A percentile compares a stretch with the other conserved stretches of the same genome.
Evolutionary conservation across 352 stramenopile species (phyloP).

Genomic region (Phytophthora aleatoria): DNA sequence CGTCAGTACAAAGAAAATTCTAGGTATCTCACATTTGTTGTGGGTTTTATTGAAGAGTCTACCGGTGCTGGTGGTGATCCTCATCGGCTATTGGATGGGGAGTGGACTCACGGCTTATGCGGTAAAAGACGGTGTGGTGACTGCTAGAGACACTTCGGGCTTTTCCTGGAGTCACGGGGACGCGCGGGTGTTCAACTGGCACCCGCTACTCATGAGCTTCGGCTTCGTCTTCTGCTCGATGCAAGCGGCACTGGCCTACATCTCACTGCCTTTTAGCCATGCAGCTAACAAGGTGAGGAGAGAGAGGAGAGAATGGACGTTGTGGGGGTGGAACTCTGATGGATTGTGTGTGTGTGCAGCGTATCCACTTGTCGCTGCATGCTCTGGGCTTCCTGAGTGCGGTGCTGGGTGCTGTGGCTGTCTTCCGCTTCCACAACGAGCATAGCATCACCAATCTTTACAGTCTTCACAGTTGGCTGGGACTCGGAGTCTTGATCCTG

Average conservation of each 20-base stretch:
- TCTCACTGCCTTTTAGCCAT: constrained; percentile 68
- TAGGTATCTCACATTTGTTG: not conserved
- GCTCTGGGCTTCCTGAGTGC: constrained; percentile 64
- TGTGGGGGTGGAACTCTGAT: not conserved
- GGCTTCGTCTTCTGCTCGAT: constrained; percentile 83
- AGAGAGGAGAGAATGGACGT: not conserved
- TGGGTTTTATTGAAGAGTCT: constrained; percentile 41
- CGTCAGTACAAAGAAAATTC: constrained; percentile 2
- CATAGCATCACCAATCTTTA: constrained; percentile 87
- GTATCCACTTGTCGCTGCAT: constrained; percentile 79
- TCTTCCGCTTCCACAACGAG: constrained; percentile 90
- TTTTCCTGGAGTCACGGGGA: constrained; percentile 75
- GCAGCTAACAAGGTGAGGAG: constrained; percentile 63
- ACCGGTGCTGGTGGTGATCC: constrained; percentile 60
- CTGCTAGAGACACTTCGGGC: constrained; percentile 49
- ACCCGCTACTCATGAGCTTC: constrained; percentile 86
- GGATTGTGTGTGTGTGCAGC: constrained; percentile 25
- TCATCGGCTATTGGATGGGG: constrained; percentile 81
- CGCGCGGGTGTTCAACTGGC: constrained; percentile 85
- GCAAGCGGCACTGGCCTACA: constrained; percentile 69
- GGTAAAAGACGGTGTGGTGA: constrained; percentile 48
- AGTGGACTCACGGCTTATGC: constrained; percentile 62
- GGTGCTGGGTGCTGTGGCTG: constrained; percentile 61
- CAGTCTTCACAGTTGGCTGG: constrained; percentile 89
- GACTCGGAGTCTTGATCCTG: constrained; percentile 62